Conservation (phyloP, 345 rosid species). For the Capsella bursapastoris region DNA sequence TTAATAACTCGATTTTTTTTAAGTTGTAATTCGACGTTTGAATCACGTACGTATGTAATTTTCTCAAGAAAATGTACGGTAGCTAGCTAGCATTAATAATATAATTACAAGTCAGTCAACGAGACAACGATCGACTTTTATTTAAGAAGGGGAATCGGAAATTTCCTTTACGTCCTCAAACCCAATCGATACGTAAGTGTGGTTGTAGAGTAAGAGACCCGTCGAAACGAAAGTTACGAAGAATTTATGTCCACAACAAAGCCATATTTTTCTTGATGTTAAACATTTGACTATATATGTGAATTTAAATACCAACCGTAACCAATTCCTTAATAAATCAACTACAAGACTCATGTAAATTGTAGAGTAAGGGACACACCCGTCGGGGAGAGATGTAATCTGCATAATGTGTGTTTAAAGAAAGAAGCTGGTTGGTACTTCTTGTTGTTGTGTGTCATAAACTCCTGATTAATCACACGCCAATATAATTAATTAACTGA, state of each 20-base stretch:
- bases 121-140: neutral
- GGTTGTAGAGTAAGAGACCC: too few species aligned
- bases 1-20: constrained; percentile 5
- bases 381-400: neutral
- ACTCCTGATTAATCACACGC: neutral
- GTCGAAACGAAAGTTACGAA: too few species aligned
- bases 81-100: neutral
- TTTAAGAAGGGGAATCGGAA: neutral
- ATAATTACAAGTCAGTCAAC: neutral
- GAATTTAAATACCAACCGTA: neutral
- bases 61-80: constrained; percentile 1
- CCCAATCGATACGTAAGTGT: too few species aligned
- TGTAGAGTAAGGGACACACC: neutral
- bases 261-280: neutral
- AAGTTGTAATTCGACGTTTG: constrained; percentile 5
- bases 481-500: neutral
- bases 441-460: neutral
- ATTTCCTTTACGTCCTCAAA: neutral
- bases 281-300: neutral
- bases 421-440: neutral
- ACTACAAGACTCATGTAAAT: neutral
- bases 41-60: constrained; percentile 7
- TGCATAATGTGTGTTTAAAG: neutral
- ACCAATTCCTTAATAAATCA: neutral
- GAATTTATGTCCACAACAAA: neutral